Conservation (phyloP, 495 filamentous ascomycete species). For the Stereocaulon alpinum region DNA sequence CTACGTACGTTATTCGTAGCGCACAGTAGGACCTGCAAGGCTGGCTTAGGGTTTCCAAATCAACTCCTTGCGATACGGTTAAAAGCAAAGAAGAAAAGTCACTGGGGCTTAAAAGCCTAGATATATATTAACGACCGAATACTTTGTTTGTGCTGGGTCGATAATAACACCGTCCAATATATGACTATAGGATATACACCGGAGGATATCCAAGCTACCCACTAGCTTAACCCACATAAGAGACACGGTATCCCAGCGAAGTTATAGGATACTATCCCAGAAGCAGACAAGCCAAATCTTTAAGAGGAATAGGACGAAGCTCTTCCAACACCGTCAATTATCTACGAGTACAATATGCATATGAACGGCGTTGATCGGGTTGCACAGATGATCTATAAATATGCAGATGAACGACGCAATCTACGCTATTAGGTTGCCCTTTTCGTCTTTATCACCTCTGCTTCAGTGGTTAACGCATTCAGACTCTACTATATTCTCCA, state of each 20-base stretch:
- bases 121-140: too few species aligned
- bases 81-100: too few species aligned
- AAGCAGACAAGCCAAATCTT: background rate
- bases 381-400: background rate
- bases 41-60: too few species aligned
- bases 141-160: too few species aligned
- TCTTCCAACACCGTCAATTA: background rate
- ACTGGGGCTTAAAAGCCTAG: too few species aligned
- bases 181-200: too few species aligned
- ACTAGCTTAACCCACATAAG: too few species aligned
- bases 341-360: background rate
- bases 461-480: background rate
- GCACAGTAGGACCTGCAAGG: too few species aligned
- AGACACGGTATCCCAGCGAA: background rate
- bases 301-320: background rate
- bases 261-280: background rate
- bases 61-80: too few species aligned
- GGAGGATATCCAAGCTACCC: too few species aligned
- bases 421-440: background rate
- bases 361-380: background rate
- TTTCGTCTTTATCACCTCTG: background rate
- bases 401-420: background rate
- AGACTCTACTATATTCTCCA: background rate
- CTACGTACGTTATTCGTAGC: too few species aligned
- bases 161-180: too few species aligned